A percentile compares a stretch with the other conserved stretches of the same genome.
These are phyloP conservation scores for Linderina pennispora DNA, from an alignment of 192 early-diverging fungal genomes.

Conservation along the genomic window DNA sequence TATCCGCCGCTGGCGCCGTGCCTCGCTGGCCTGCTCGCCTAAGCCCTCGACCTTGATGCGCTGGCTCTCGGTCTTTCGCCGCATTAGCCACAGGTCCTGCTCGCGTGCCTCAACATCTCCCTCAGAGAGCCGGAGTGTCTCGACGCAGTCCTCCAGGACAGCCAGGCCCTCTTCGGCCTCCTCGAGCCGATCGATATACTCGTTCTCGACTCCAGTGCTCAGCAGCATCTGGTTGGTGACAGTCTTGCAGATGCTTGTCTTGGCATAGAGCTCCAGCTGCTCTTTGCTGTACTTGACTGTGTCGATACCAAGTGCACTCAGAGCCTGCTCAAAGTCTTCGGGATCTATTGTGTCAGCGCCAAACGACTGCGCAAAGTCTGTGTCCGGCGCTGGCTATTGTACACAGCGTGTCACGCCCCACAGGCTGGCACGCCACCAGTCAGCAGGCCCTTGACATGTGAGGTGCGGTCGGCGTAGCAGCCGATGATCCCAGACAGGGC, in stretches of 20 bases:
- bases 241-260: constrained; percentile 31
- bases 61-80: background rate
- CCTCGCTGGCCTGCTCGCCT: background rate
- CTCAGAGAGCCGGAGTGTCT: constrained; percentile 10
- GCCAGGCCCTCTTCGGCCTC: constrained; percentile 8
- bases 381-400: too few relatives aligned
- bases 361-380: too few relatives aligned
- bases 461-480: background rate
- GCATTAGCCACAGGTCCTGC: background rate
- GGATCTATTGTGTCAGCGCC: background rate
- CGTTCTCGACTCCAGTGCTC: constrained; percentile 44
- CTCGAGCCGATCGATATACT: constrained; percentile 29
- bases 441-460: too few relatives aligned
- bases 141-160: constrained; percentile 8
- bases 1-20: background rate
- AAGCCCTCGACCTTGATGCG: background rate
- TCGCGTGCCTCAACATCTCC: background rate
- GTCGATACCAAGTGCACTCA: constrained; percentile 15
- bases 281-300: constrained; percentile 44
- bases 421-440: too few relatives aligned
- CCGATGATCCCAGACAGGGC: background rate
- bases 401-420: too few relatives aligned
- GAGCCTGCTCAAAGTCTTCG: constrained; percentile 1
- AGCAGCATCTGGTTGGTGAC: constrained; percentile 38
- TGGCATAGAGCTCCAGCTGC: constrained; percentile 30